A percentile compares a stretch with the other conserved stretches of the same genome.
Evolutionary conservation across 1,139 yeast species (phyloP).

Genomic region (Debaryomyces sp.): DNA sequence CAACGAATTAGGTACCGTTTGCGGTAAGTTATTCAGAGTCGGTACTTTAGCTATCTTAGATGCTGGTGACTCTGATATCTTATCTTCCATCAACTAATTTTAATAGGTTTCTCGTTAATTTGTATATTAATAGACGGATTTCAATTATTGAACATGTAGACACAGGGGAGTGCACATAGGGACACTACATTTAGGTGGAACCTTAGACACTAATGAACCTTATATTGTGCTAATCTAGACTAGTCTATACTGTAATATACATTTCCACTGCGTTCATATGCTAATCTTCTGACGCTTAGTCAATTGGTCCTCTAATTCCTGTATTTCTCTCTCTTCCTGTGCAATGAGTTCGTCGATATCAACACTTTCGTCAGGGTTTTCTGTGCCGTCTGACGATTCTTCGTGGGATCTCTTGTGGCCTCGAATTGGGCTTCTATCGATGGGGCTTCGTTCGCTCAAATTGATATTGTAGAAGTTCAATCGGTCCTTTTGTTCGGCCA

Average conservation of each 20-base stretch:
- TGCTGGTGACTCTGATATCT: slow-evolving; percentile 99
- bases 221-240: neutral
- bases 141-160: slow-evolving; percentile 1
- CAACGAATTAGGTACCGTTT: slow-evolving; percentile 99
- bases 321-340: slow-evolving; percentile 38
- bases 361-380: slow-evolving; percentile 16
- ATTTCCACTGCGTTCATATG: neutral
- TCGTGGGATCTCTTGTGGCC: slow-evolving; percentile 9
- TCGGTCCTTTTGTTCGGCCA: slow-evolving; percentile 31
- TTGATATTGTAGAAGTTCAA: slow-evolving; percentile 30
- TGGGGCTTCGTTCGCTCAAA: slow-evolving; percentile 25
- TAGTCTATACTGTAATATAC: neutral
- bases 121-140: slow-evolving; percentile 18
- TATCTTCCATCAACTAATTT: slow-evolving; percentile 48
- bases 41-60: slow-evolving; percentile 95
- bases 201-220: neutral
- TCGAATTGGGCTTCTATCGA: slow-evolving; percentile 14
- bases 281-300: slow-evolving; percentile 17
- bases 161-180: too few species aligned
- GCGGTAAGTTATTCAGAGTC: slow-evolving; percentile 99
- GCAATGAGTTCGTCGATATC: slow-evolving; percentile 36
- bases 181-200: too few species aligned
- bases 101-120: slow-evolving; percentile 5
- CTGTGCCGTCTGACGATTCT: slow-evolving; percentile 10
- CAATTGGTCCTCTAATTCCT: slow-evolving; percentile 31